These are phyloP conservation scores for Flaveria linearis DNA, from an alignment of 129 eudicot genomes.

Conservation along the genomic window DNA sequence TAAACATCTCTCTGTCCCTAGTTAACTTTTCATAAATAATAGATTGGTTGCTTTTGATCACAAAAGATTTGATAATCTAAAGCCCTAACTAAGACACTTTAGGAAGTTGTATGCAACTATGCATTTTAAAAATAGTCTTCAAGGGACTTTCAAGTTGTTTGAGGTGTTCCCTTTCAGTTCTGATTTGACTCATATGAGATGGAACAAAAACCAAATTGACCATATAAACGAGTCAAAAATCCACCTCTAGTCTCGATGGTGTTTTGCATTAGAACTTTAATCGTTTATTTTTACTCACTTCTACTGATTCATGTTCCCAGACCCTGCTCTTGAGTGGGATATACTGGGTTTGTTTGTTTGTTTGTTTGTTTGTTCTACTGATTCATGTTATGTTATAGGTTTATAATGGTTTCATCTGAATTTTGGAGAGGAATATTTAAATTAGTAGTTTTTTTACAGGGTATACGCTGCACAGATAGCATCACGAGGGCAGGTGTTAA, in stretches of 20 bases:
- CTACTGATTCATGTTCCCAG: constrained; percentile 21
- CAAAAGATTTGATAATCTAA: neutral
- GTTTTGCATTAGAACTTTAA: constrained; percentile 8
- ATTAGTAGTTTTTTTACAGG: constrained; percentile 40
- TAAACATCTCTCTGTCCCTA: neutral
- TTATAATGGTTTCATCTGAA: neutral
- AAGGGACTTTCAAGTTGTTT: neutral
- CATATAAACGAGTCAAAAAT: neutral
- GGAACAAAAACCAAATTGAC: neutral
- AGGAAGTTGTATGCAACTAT: neutral
- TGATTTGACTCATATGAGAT: neutral
- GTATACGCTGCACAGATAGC: constrained; percentile 64
- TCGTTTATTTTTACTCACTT: neutral
- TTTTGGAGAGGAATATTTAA: constrained; percentile 2
- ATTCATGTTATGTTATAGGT: constrained; percentile 20
- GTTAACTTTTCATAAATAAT: neutral
- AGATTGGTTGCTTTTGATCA: neutral
- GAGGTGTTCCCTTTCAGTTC: neutral
- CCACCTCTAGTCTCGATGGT: neutral
- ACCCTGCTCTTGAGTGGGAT: no score
- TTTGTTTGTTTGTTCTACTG: no score
- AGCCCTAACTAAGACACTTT: neutral
- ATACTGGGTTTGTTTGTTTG: no score
- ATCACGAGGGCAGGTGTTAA: constrained; percentile 62
- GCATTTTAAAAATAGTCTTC: neutral